Base-by-base conservation (phyloP, 177 flowering plant genomes). In the Vitis hybrid region DNA sequence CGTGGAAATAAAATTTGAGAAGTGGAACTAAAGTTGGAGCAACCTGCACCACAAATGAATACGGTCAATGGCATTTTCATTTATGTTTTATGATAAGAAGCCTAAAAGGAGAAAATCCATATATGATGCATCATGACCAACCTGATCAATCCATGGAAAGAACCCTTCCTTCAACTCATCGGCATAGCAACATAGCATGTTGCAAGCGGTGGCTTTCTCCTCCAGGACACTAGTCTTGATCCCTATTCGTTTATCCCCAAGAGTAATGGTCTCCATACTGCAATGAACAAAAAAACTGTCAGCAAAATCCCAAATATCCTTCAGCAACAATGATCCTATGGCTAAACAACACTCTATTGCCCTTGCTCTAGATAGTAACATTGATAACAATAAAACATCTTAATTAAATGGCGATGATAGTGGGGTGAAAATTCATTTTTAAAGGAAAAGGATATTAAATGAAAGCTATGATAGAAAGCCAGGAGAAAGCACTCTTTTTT, bases 141-240 rank as follows among this genome's bases (percentile, higher is more conserved):
- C 99, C 97, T 96, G 97, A 85, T 96, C 99, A 66, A 96, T 92
- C 98, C 98, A 96, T 64, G 98, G 97, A 79, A 80, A 96, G 72
- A 96, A 96, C 10, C 99, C 99, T 81, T 96, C 99, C 72, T 96
- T 96, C 76, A 96, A 74, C 82, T 96, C 99, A 81, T 96, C 99
- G 55, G 97, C 99, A 86, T 96, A 96, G 76, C 99, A 96, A 78
- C 99, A 96, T 4, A 96, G 80, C 99, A 96, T 96, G 78, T 96
- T 96, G 70, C 99, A 96, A 51, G 99, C 99, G 19, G 99, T 96
- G 50, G 99, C 99, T 78, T 96, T 96, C 81, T 96, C 99, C 80
- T 96, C 99, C 73, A 96, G 78, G 32, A 96, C 99, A 81, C 99
- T 96, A 67, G 99, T 96, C 75, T 93, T 96, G 74, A 96, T 96